A percentile compares a stretch with the other conserved stretches of the same genome.
Evolutionary conservation across 805 yeast species (phyloP).

Genomic region (Saccharomycopsis lassenensis): DNA sequence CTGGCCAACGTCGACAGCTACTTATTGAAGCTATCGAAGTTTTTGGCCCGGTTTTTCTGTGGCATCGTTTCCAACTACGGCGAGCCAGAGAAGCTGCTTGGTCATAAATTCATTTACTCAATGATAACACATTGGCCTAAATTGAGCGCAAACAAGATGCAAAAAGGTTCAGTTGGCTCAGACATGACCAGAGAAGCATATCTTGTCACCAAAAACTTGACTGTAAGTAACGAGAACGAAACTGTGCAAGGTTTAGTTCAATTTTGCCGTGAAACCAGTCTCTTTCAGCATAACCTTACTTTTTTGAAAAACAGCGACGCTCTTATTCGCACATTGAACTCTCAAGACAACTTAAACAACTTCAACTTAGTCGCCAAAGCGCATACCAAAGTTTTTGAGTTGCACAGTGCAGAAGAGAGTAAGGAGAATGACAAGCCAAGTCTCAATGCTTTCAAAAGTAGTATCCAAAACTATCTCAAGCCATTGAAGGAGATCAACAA

Average conservation of each 20-base stretch:
- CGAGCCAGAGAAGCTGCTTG: constrained; percentile 37
- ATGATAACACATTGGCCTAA: constrained; percentile 39
- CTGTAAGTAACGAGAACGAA: too few species aligned
- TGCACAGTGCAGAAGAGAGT: background rate
- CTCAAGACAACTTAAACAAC: constrained; percentile 10
- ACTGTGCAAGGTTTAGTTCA: too few species aligned
- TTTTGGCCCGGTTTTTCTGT: constrained; percentile 44
- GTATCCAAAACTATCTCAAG: constrained; percentile 10
- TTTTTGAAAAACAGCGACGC: constrained; percentile 8
- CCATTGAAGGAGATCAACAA: too few species aligned
- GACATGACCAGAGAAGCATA: too few species aligned
- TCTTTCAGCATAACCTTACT: background rate
- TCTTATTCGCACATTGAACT: constrained; percentile 6
- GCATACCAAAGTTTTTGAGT: constrained; percentile 2
- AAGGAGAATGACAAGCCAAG: constrained; percentile 6
- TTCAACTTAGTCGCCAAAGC: constrained; percentile 12
- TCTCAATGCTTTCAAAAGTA: background rate
- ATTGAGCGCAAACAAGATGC: constrained; percentile 10
- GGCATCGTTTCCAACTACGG: constrained; percentile 35
- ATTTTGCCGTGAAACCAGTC: too few species aligned
- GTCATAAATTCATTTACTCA: constrained; percentile 42
- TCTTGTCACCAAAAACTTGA: too few species aligned
- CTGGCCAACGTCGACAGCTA: constrained; percentile 24
- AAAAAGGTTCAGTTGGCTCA: too few species aligned
- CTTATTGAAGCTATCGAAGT: constrained; percentile 27